Percentiles rank a stretch among this genome's conserved stretches.
phyloP scores from a whole-genome alignment of 2,329 filamentous ascomycete species.

The Cryphonectria nitschkei region DNA sequence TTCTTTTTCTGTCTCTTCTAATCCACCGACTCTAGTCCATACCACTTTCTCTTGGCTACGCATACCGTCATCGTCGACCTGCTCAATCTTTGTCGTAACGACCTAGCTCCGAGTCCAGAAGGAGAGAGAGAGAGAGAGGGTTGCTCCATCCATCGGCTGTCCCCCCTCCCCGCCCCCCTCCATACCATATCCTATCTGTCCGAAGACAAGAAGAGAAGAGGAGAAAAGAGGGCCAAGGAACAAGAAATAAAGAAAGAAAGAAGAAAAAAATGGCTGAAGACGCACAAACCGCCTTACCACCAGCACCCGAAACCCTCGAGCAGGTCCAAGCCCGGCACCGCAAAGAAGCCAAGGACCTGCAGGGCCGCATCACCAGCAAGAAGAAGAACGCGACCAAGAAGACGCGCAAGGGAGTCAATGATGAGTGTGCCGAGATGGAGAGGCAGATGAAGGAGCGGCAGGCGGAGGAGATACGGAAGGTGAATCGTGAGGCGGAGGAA shows the following conservation, averaged over 20 bases:
- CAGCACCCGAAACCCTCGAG: slow-evolving; percentile 63
- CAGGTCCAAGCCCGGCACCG: slow-evolving; percentile 79
- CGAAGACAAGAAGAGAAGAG: neutral
- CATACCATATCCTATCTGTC: neutral
- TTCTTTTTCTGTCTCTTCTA: no score
- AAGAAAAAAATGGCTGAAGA: slow-evolving; percentile 13
- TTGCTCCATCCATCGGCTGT: neutral
- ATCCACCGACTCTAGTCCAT: neutral
- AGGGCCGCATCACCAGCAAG: slow-evolving; percentile 85
- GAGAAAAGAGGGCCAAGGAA: neutral
- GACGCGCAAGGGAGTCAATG: slow-evolving; percentile 74
- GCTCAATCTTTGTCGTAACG: no score
- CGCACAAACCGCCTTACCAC: neutral
- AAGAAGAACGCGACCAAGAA: slow-evolving; percentile 96
- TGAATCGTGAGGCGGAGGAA: slow-evolving; percentile 39
- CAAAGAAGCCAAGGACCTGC: slow-evolving; percentile 86
- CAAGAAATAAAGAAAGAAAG: neutral
- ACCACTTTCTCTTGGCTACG: neutral
- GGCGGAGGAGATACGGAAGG: slow-evolving; percentile 57
- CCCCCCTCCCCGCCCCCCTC: no score
- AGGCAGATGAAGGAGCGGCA: slow-evolving; percentile 69
- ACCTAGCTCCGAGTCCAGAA: no score
- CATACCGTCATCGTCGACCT: neutral
- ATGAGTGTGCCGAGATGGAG: slow-evolving; percentile 76
- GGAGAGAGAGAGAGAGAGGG: no score